Percentiles rank a stretch among this genome's conserved stretches.
Evolutionary conservation across 106 monocot genomes (phyloP).

Genomic region (Allium cepa): DNA sequence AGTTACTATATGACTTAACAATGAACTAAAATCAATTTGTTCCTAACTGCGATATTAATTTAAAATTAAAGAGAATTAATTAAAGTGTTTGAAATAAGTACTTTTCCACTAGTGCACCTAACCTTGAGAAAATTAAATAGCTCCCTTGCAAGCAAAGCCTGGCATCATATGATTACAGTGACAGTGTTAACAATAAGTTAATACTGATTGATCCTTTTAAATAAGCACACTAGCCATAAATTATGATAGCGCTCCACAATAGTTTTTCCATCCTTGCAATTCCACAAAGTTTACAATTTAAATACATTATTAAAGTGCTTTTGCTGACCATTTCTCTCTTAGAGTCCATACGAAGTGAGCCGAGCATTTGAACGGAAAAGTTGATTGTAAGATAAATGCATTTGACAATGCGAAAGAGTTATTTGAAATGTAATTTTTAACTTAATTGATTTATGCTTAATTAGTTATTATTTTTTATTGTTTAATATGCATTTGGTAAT

Average conservation of each 20-base stretch:
- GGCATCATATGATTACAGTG: constrained; percentile 3
- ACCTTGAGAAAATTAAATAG: neutral
- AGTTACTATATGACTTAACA: neutral
- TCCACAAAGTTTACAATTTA: neutral
- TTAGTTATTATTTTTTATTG: too few species aligned
- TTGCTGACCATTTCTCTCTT: too few species aligned
- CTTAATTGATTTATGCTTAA: too few species aligned
- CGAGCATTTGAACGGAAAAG: too few species aligned
- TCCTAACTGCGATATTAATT: neutral
- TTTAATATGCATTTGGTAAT: too few species aligned
- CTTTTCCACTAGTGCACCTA: neutral
- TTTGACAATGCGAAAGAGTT: too few species aligned
- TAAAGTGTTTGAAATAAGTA: neutral
- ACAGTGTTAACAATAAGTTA: neutral
- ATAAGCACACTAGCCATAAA: neutral
- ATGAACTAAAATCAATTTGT: neutral
- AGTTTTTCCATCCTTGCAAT: neutral
- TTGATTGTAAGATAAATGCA: too few species aligned
- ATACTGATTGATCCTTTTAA: neutral
- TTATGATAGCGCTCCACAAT: neutral
- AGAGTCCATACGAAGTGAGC: too few species aligned
- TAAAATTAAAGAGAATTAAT: neutral
- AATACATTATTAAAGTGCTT: too few species aligned
- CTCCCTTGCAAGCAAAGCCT: constrained; percentile 2
- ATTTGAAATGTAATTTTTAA: too few species aligned